phyloP scores from a whole-genome alignment of 2,329 filamentous ascomycete genomes.

The Aspergillus texensis region DNA sequence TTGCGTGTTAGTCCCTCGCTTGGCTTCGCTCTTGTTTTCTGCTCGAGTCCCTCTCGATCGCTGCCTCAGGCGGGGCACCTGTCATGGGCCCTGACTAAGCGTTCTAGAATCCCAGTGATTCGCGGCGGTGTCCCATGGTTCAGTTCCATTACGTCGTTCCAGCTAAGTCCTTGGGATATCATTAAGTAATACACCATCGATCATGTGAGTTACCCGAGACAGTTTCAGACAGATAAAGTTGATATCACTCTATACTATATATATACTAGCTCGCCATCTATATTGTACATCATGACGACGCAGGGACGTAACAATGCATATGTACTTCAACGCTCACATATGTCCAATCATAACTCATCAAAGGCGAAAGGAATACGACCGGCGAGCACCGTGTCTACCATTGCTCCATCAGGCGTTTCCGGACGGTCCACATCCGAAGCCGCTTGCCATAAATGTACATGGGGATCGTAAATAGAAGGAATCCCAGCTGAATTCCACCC shows the following conservation, averaged over 20 bases:
- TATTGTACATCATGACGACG: background rate
- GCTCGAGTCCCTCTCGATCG: background rate
- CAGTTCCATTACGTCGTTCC: background rate
- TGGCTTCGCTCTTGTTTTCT: background rate
- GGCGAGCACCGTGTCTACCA: background rate
- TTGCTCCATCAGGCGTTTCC: conserved; percentile 83
- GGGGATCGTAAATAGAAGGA: conserved; percentile 75
- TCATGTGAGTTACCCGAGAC: background rate
- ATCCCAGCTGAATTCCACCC: conserved; percentile 80
- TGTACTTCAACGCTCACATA: background rate
- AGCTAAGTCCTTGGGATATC: too few relatives aligned
- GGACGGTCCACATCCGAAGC: conserved; percentile 89
- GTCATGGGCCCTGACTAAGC: conserved; percentile 15
- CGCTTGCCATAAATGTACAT: conserved; percentile 96
- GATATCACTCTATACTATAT: background rate
- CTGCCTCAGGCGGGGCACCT: background rate
- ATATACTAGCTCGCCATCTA: background rate
- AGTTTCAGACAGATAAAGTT: background rate
- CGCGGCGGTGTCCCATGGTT: background rate
- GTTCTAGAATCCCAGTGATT: conserved; percentile 10
- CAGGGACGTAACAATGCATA: background rate
- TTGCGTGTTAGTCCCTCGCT: background rate
- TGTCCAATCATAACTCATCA: background rate
- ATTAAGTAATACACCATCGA: background rate
- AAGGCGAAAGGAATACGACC: background rate